phyloP scores from a whole-genome alignment of 345 rosid species.

The Hypericum perforatum region DNA sequence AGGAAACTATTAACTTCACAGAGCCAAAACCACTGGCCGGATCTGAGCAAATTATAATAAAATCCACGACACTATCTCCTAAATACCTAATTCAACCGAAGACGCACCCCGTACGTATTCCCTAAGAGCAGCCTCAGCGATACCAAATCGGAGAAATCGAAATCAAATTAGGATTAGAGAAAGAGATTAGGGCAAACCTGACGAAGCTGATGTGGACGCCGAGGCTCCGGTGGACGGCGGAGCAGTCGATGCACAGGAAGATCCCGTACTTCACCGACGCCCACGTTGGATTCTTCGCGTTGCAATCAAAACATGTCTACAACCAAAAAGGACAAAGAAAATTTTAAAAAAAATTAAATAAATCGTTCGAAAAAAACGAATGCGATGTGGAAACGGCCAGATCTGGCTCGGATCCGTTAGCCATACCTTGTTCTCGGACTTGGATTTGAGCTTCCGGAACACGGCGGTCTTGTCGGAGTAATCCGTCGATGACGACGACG shows the following conservation, averaged over 20 bases:
- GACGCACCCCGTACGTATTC: no score
- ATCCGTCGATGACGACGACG: constrained; percentile 35
- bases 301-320: constrained; percentile 95
- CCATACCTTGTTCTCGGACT: constrained; percentile 87
- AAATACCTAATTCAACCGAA: no score
- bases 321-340: neutral
- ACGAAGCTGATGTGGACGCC: constrained; percentile 99
- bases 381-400: constrained; percentile 17
- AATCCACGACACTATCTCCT: no score
- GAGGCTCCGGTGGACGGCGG: constrained; percentile 88
- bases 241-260: constrained; percentile 98
- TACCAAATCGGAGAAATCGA: no score
- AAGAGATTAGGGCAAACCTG: constrained; percentile 31
- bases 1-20: no score
- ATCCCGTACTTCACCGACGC: constrained; percentile 96
- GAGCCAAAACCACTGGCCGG: no score
- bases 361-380: constrained; percentile 12
- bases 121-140: no score
- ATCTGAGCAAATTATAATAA: no score
- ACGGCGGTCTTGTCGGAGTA: constrained; percentile 57
- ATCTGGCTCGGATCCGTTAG: constrained; percentile 31
- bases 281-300: constrained; percentile 97
- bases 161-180: neutral
- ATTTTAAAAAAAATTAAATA: neutral
- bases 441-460: constrained; percentile 78